Conservation (phyloP, 768 basidiomycete genomes). For the Trametes punicea region DNA sequence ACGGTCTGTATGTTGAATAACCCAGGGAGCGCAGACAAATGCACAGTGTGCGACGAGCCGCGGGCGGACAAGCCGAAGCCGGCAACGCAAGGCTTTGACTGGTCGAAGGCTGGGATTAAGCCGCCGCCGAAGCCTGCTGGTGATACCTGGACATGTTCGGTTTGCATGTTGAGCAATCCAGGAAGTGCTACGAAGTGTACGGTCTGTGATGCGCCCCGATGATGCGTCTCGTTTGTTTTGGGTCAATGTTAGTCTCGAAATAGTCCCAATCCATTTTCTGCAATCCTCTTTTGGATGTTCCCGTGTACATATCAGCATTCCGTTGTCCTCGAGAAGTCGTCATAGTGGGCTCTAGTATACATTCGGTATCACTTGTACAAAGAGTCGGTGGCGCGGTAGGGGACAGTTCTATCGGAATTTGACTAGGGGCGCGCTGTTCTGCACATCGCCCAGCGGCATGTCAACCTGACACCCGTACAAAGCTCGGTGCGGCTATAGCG, state of each 20-base stretch:
- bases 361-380: constrained; percentile 18
- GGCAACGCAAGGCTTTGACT: constrained; percentile 28
- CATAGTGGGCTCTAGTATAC: constrained; percentile 10
- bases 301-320: background rate
- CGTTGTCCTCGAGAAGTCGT: background rate
- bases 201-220: constrained; percentile 40
- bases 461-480: background rate
- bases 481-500: background rate
- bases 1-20: constrained; percentile 45
- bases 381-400: constrained; percentile 14
- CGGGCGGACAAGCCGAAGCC: constrained; percentile 18
- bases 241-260: constrained; percentile 1
- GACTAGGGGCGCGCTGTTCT: background rate
- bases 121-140: constrained; percentile 17
- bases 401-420: constrained; percentile 1
- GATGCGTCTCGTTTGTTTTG: constrained; percentile 7
- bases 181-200: constrained; percentile 45
- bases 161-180: constrained; percentile 41
- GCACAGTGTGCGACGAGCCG: constrained; percentile 43
- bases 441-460: background rate
- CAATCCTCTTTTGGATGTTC: background rate
- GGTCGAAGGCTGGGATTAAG: constrained; percentile 30
- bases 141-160: constrained; percentile 27
- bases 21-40: constrained; percentile 40
- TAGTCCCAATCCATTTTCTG: constrained; percentile 11